Percentiles rank a stretch among this genome's conserved stretches.
These are phyloP conservation scores for Penicillium malachiteum DNA, from an alignment of 495 filamentous ascomycete genomes.

Conservation along the genomic window DNA sequence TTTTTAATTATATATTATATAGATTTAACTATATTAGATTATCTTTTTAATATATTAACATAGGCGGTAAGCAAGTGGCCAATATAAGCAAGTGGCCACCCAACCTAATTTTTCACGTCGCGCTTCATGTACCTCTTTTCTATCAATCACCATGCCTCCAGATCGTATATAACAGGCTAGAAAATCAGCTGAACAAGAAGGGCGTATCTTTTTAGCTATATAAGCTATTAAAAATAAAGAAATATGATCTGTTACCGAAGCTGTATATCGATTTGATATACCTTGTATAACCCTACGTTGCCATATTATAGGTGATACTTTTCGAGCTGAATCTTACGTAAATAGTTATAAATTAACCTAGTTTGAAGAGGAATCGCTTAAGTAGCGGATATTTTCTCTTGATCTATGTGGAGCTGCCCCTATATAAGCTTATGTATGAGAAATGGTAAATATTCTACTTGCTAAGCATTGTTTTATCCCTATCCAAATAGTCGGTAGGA, in stretches of 20 bases:
- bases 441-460: constrained; percentile 14
- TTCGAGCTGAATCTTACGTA: neutral
- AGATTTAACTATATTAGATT: too few species aligned
- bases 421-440: constrained; percentile 1
- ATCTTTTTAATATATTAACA: neutral
- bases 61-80: neutral
- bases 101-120: neutral
- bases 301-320: constrained; percentile 13
- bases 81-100: neutral
- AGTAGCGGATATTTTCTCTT: too few species aligned
- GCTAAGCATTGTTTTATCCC: neutral
- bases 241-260: constrained; percentile 7
- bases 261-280: constrained; percentile 24
- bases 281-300: constrained; percentile 18
- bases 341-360: constrained; percentile 13
- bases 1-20: too few species aligned
- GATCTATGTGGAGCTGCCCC: constrained; percentile 4
- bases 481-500: constrained; percentile 6
- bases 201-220: constrained; percentile 8
- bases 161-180: neutral
- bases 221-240: constrained; percentile 15
- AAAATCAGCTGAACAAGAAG: constrained; percentile 6
- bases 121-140: neutral
- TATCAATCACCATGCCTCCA: constrained; percentile 3
- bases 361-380: constrained; percentile 1